Evolutionary conservation across 495 filamentous ascomycete genomes (phyloP).

Genomic region (Lindgomyces ingoldianus): DNA sequence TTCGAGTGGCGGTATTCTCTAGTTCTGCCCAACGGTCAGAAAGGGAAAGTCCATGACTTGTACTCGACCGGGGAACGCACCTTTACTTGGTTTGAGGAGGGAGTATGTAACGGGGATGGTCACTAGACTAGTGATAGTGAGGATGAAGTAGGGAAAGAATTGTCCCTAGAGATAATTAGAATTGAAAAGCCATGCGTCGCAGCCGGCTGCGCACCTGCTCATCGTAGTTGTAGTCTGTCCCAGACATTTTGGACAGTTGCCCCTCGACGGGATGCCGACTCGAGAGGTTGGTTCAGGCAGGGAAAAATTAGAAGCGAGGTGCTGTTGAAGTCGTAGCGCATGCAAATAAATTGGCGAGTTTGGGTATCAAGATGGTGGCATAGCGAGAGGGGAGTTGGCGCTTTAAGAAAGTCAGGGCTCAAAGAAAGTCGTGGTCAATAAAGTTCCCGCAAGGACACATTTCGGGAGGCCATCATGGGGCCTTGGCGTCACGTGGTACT

Average conservation of each 20-base stretch:
- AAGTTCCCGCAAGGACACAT: background rate
- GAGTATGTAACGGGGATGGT: conserved; percentile 90
- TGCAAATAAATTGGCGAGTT: background rate
- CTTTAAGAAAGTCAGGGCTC: background rate
- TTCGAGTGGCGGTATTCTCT: conserved; percentile 66
- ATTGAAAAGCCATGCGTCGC: conserved; percentile 8
- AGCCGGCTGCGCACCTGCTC: conserved; percentile 62
- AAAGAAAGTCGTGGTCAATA: conserved; percentile 13
- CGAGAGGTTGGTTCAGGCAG: background rate
- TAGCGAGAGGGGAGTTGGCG: background rate
- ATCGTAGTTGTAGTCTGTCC: conserved; percentile 97
- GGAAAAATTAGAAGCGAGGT: background rate
- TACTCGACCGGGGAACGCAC: conserved; percentile 46
- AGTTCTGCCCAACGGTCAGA: conserved; percentile 49
- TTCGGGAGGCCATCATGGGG: background rate
- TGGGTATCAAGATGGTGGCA: too few species aligned
- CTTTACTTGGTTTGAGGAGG: conserved; percentile 75
- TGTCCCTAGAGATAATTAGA: conserved; percentile 63
- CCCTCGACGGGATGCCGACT: background rate
- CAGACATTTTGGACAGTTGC: conserved; percentile 43
- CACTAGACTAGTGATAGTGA: conserved; percentile 83
- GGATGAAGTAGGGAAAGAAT: conserved; percentile 98
- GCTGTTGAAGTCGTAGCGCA: conserved; percentile 3
- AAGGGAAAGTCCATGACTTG: background rate
- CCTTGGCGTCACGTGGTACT: background rate